phyloP scores from a whole-genome alignment of 2,329 filamentous ascomycete species.

The Aotearoamyces nothofagi region DNA sequence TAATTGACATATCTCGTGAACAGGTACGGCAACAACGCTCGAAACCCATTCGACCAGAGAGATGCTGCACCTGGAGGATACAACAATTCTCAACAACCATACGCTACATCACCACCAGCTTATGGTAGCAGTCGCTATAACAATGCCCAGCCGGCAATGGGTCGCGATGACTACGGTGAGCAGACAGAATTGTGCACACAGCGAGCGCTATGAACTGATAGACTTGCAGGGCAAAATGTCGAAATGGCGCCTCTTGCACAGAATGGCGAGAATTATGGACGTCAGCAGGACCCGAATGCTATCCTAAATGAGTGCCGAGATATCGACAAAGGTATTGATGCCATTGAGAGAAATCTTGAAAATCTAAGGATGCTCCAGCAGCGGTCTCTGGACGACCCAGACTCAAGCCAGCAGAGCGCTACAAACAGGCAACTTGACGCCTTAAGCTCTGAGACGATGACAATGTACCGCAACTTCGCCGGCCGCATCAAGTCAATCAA shows the following conservation, averaged over 20 bases:
- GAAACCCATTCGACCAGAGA: constrained; percentile 47
- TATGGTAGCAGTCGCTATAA: constrained; percentile 19
- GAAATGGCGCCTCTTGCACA: constrained; percentile 56
- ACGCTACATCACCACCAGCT: constrained; percentile 5
- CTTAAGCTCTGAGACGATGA: constrained; percentile 68
- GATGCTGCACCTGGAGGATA: constrained; percentile 23
- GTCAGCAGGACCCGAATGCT: constrained; percentile 48
- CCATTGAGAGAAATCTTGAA: constrained; percentile 57
- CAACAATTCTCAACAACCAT: constrained; percentile 19
- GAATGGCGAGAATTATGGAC: constrained; percentile 30
- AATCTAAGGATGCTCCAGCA: constrained; percentile 50
- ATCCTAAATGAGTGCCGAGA: constrained; percentile 76
- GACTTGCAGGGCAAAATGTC: constrained; percentile 26
- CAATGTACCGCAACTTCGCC: constrained; percentile 63
- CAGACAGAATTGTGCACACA: constrained; percentile 10
- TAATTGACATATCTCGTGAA: too few species aligned
- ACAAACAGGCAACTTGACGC: constrained; percentile 56
- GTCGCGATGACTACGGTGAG: constrained; percentile 24
- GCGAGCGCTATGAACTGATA: too few species aligned
- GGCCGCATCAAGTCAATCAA: constrained; percentile 73
- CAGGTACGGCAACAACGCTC: constrained; percentile 37
- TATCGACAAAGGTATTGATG: constrained; percentile 62
- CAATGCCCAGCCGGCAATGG: constrained; percentile 24
- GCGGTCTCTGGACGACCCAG: constrained; percentile 58
- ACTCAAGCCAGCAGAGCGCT: constrained; percentile 50